Evolutionary conservation across 805 yeast genomes (phyloP).

Genomic region (Ogataea paradorogensis): DNA sequence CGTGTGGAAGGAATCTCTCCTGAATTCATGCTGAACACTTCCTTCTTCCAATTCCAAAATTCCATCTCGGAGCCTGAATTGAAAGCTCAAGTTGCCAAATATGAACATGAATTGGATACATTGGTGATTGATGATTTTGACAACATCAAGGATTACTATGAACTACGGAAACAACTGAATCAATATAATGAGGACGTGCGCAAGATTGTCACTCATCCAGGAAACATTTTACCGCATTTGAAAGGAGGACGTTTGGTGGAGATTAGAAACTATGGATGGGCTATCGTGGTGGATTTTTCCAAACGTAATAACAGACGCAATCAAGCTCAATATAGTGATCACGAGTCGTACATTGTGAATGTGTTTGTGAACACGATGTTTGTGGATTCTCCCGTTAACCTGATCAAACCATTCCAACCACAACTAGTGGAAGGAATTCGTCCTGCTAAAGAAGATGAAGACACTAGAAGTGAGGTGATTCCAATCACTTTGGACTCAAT

Average conservation of each 20-base stretch:
- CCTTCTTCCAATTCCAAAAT: slow-evolving; percentile 94
- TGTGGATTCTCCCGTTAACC: slow-evolving; percentile 77
- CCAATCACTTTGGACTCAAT: slow-evolving; percentile 84
- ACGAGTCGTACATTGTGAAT: slow-evolving; percentile 84
- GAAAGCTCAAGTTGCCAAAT: slow-evolving; percentile 60
- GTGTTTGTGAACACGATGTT: slow-evolving; percentile 79
- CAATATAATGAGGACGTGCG: slow-evolving; percentile 72
- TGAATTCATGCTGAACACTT: slow-evolving; percentile 91
- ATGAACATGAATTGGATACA: slow-evolving; percentile 46
- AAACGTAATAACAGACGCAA: slow-evolving; percentile 63
- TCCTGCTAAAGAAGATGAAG: slow-evolving; percentile 74
- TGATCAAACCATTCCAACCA: slow-evolving; percentile 76
- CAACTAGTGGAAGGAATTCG: slow-evolving; percentile 84
- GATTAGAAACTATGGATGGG: slow-evolving; percentile 93
- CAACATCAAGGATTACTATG: slow-evolving; percentile 77
- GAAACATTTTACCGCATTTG: slow-evolving; percentile 75
- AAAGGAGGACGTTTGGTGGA: slow-evolving; percentile 86
- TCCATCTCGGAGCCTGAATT: slow-evolving; percentile 84
- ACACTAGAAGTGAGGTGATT: slow-evolving; percentile 68
- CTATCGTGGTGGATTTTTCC: slow-evolving; percentile 72
- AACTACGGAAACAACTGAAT: slow-evolving; percentile 67
- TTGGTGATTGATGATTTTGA: slow-evolving; percentile 71
- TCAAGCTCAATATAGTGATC: slow-evolving; percentile 66
- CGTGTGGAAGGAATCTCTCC: slow-evolving; percentile 98
- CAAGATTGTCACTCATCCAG: slow-evolving; percentile 86